Conservation (phyloP, 768 basidiomycete genomes). For the Suillus cothurnatus region DNA sequence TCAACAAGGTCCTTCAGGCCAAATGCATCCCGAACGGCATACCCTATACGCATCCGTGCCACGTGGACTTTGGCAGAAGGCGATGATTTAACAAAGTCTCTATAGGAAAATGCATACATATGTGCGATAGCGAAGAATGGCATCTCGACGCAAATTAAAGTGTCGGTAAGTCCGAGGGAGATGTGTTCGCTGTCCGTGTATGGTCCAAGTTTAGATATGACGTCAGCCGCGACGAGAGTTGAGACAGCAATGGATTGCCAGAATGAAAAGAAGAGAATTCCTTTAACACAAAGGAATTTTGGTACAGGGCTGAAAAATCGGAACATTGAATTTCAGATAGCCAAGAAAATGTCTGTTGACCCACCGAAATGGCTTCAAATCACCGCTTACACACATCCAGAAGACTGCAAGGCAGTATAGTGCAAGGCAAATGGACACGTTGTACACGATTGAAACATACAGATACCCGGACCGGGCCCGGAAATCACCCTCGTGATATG, state of each 20-base stretch:
- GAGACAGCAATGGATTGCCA: constrained; percentile 93
- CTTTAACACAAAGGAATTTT: constrained; percentile 98
- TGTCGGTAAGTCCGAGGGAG: constrained; percentile 87
- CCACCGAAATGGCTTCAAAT: constrained; percentile 86
- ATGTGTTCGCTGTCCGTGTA: constrained; percentile 90
- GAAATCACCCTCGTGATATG: constrained; percentile 89
- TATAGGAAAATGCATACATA: constrained; percentile 91
- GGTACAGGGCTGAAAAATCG: constrained; percentile 70
- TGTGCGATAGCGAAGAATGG: constrained; percentile 95
- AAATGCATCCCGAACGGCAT: constrained; percentile 88
- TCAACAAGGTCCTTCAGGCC: constrained; percentile 85
- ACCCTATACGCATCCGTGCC: constrained; percentile 86
- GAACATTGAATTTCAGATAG: constrained; percentile 6
- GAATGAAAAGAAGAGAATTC: constrained; percentile 97
- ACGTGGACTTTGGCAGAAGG: constrained; percentile 49
- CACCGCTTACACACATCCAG: constrained; percentile 90
- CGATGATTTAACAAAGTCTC: constrained; percentile 71
- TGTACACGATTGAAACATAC: constrained; percentile 87
- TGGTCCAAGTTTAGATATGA: constrained; percentile 78
- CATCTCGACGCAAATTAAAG: constrained; percentile 96
- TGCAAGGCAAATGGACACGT: constrained; percentile 75
- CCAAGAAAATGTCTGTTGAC: constrained; percentile 19
- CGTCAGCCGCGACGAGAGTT: constrained; percentile 80
- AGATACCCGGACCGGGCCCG: constrained; percentile 86
- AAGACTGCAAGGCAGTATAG: constrained; percentile 95